phyloP scores from a whole-genome alignment of 208 protist genomes.

The Sergeia podlipaevii region DNA sequence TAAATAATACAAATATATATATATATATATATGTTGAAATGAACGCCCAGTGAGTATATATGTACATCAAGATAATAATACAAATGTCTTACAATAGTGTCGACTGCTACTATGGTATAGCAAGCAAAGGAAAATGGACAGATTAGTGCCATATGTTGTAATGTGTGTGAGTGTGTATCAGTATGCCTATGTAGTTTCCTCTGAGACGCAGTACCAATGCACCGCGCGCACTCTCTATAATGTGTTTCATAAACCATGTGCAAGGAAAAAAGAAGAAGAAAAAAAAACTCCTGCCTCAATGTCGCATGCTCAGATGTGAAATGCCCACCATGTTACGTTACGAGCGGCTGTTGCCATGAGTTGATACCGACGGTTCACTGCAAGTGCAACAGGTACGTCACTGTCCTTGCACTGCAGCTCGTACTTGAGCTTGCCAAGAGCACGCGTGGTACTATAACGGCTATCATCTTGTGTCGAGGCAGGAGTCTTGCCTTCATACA shows the following conservation, averaged over 20 bases:
- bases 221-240: too few relatives aligned
- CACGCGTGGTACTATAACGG: background rate
- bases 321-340: constrained; percentile 78
- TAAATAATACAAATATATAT: too few relatives aligned
- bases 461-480: background rate
- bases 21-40: too few relatives aligned
- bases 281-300: background rate
- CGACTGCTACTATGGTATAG: too few relatives aligned
- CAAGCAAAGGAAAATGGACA: too few relatives aligned
- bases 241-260: too few relatives aligned
- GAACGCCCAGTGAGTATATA: too few relatives aligned
- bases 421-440: constrained; percentile 41
- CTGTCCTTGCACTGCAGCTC: constrained; percentile 77
- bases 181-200: background rate
- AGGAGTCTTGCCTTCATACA: constrained; percentile 31
- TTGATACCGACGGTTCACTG: constrained; percentile 61
- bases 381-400: constrained; percentile 55
- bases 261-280: constrained; percentile 3
- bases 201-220: too few relatives aligned
- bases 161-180: too few relatives aligned
- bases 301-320: constrained; percentile 25
- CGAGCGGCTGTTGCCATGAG: constrained; percentile 66
- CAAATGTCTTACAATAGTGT: too few relatives aligned
- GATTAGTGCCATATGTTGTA: too few relatives aligned
- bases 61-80: too few relatives aligned